Base-by-base conservation (phyloP, 805 yeast genomes). In the Wickerhamiella occidentalis region DNA sequence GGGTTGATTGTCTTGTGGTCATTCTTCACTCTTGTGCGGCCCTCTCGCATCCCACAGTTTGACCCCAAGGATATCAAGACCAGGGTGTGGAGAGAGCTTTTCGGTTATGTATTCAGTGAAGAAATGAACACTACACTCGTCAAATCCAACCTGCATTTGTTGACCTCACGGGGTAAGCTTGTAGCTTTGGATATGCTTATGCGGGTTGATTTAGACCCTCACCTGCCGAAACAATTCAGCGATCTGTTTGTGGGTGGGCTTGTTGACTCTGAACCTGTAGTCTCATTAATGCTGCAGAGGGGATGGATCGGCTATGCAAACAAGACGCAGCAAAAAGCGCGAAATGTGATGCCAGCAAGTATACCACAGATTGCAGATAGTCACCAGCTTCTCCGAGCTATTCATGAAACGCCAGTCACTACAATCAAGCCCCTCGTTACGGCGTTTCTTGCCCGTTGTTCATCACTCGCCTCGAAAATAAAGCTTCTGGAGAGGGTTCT, bases 121-220 rank as follows among this genome's bases (percentile, higher is more conserved):
- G 3, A 17, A 19, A 36, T 15, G 35, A 35, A 35, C 12, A 2
- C 2, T 9, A 12, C 5, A 2, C 19, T 13, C 8, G 40, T 45
- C 8, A 30, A 29, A 22, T 13, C 30, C 2, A n/a, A 12, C 15
- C 29, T 22, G 9, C 22, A 23, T 8, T 18, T 23, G 12, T 22
- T 45, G 17, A 11, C 40, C 3, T 13, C 23, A 23, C 33, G 23
- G 29, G 40, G 33, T 12, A 36, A 30, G 41, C 47, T 45, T 3
- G 30, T 45, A n/a, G 47, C 47, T 2, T 40, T 45, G 15, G 47
- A 45, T 15, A 17, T 45, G 23, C 47, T 45, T 3, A 33, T 45
- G 17, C 36, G 47, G n/a, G 40, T n/a, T 22, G 40, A 23, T 19
- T 7, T 13, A 19, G 41, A 45, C 25, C 22, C 22, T 2, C 9